Percentiles rank a stretch among this genome's conserved stretches.
Conservation (phyloP, 306 rosid genomes). For the Acacia confusa region DNA sequence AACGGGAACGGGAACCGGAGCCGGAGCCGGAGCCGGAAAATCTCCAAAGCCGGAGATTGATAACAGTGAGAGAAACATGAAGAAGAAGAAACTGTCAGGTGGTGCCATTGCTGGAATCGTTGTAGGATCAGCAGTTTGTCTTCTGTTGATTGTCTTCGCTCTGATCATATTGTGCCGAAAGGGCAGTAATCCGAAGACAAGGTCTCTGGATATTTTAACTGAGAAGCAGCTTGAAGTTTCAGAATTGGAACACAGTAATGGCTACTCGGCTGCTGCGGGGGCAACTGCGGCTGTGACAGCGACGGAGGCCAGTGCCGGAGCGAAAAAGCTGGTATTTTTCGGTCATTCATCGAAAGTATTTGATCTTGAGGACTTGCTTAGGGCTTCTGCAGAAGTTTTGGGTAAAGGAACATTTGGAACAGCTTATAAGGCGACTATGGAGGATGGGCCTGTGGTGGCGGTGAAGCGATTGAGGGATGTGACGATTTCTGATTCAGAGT, state of each 20-base stretch:
- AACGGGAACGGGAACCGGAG: neutral
- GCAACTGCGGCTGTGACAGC: slow-evolving; percentile 20
- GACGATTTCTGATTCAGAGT: slow-evolving; percentile 52
- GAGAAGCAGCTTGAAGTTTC: slow-evolving; percentile 40
- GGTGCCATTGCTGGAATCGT: slow-evolving; percentile 66
- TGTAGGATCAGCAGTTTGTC: slow-evolving; percentile 51
- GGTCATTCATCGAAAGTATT: slow-evolving; percentile 47
- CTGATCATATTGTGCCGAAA: slow-evolving; percentile 47
- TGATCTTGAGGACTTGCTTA: slow-evolving; percentile 69
- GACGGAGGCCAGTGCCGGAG: slow-evolving; percentile 16
- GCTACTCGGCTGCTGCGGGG: slow-evolving; percentile 20
- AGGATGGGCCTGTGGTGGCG: slow-evolving; percentile 60
- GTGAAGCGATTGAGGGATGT: slow-evolving; percentile 77
- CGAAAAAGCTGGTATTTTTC: slow-evolving; percentile 58
- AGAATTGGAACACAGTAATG: slow-evolving; percentile 41
- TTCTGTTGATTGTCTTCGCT: slow-evolving; percentile 38
- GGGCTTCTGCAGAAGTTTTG: slow-evolving; percentile 75
- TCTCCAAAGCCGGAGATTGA: slow-evolving; percentile 19
- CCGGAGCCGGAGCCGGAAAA: neutral
- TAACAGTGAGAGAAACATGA: neutral
- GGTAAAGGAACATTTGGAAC: slow-evolving; percentile 76
- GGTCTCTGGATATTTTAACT: slow-evolving; percentile 43
- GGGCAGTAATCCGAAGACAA: slow-evolving; percentile 46
- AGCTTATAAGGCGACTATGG: slow-evolving; percentile 69
- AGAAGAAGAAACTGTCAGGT: slow-evolving; percentile 39